These are phyloP conservation scores for Monosporozyma unispora DNA, from an alignment of 805 yeast genomes.

Conservation along the genomic window DNA sequence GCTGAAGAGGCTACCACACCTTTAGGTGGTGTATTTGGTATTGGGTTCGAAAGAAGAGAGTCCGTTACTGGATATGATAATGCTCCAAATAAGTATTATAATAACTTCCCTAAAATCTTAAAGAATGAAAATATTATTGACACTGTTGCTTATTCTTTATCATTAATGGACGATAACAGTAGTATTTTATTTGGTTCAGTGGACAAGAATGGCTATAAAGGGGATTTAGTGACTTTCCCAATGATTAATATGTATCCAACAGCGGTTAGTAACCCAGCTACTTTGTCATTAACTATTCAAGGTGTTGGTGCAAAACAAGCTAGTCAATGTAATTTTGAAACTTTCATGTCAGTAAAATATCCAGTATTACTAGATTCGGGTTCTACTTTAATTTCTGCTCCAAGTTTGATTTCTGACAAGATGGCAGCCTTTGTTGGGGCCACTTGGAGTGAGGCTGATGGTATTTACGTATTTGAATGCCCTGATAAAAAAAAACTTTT, in stretches of 20 bases:
- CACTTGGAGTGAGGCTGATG: slow-evolving; percentile 29
- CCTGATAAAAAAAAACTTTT: slow-evolving; percentile 14
- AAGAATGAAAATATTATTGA: slow-evolving; percentile 43
- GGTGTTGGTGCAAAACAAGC: slow-evolving; percentile 27
- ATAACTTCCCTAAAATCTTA: slow-evolving; percentile 54
- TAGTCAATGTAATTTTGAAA: slow-evolving; percentile 11
- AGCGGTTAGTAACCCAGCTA: slow-evolving; percentile 25
- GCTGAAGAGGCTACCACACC: slow-evolving; percentile 50
- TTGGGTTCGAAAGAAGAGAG: slow-evolving; percentile 59
- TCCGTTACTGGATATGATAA: slow-evolving; percentile 26
- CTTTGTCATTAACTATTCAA: slow-evolving; percentile 42
- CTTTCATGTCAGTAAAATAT: slow-evolving; percentile 16
- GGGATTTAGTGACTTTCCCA: slow-evolving; percentile 40
- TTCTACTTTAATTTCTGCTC: slow-evolving; percentile 43
- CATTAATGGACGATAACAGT: slow-evolving; percentile 39
- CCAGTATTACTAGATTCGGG: slow-evolving; percentile 51
- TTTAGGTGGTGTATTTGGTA: slow-evolving; percentile 52
- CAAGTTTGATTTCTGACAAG: slow-evolving; percentile 28
- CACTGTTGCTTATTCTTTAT: slow-evolving; percentile 49
- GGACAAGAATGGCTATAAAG: slow-evolving; percentile 46
- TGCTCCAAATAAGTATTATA: slow-evolving; percentile 32
- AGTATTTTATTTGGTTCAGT: slow-evolving; percentile 56
- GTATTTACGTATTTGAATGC: slow-evolving; percentile 38
- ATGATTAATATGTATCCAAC: slow-evolving; percentile 35
- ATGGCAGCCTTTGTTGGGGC: slow-evolving; percentile 30